Base-by-base conservation (phyloP, 129 eudicot species). In the Flaveria sonorensis region DNA sequence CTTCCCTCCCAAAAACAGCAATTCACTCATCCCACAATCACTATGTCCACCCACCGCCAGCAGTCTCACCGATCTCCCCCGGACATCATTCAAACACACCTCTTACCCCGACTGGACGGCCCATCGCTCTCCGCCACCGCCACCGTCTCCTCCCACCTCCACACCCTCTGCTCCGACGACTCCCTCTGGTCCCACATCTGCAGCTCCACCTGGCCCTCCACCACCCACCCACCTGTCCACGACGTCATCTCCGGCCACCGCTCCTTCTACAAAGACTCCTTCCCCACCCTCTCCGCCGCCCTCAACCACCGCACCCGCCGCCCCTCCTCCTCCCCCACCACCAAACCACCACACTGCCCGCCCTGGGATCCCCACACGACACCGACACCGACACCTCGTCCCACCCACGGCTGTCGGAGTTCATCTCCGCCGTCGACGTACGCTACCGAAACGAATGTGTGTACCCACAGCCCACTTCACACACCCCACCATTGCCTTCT, bases 51-150 rank as follows among this genome's bases (percentile, higher is more conserved):
- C 47, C 10, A 6, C 47, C 2, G 11, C 77, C 65, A 65, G 62
- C 55, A 47, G 81, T 26, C 16, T 91, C 43, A 62, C 87, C 10
- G 73, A 73, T 79, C 40, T 91, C 76, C 84, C 83, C 72, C 80
- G 2, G 85, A 84, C 71, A 65, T 91, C 19, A 79, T 88, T 43
- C 68, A 65, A 19, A 45, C 85, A 74, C 87, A 86, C 70, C 88
- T 91, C 80, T 57, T 91, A 13, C 81, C 84, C 61, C 76, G 50
- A 12, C 87, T 91, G n/a, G 91, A 91, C 73, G 91, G 88, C 64
- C 75, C 60, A 28, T 62, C 87, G 11, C 88, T 88, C 21, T 85
- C 86, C 64, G 30, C 89, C 69, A 30, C 83, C 51, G 72, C 85
- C 68, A 77, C 79, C 68, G 68, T 78, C 26, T 82, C 97, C 4